These are phyloP conservation scores for Acer yangbiense DNA, from an alignment of 345 rosid species.

Conservation along the genomic window DNA sequence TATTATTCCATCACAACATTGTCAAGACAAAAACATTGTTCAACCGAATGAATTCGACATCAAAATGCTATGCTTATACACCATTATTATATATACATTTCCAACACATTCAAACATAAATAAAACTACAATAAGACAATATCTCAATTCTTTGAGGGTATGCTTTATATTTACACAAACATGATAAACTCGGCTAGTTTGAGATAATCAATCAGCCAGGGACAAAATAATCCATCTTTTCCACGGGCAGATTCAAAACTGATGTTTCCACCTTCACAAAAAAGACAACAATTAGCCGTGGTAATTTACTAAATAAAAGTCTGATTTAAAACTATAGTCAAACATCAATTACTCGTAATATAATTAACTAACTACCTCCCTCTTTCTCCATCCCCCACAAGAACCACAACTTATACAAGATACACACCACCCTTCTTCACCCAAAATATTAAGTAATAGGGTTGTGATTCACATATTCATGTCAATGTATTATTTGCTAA, in stretches of 20 bases:
- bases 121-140: background rate
- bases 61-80: background rate
- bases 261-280: slow-evolving; percentile 69
- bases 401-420: too few relatives aligned
- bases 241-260: slow-evolving; percentile 84
- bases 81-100: background rate
- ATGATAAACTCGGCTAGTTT: background rate
- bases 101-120: background rate
- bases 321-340: background rate
- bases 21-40: background rate
- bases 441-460: too few relatives aligned
- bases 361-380: too few relatives aligned
- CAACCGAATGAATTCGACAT: background rate
- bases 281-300: background rate
- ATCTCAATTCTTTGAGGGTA: background rate
- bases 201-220: slow-evolving; percentile 50
- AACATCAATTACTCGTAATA: too few relatives aligned
- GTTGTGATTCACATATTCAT: background rate
- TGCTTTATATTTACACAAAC: slow-evolving; percentile 23
- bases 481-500: background rate
- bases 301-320: background rate
- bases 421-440: too few relatives aligned
- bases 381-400: too few relatives aligned
- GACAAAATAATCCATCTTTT: slow-evolving; percentile 90
- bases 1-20: background rate